Conservation (phyloP, 805 yeast genomes). For the Ogataea pilisensis region DNA sequence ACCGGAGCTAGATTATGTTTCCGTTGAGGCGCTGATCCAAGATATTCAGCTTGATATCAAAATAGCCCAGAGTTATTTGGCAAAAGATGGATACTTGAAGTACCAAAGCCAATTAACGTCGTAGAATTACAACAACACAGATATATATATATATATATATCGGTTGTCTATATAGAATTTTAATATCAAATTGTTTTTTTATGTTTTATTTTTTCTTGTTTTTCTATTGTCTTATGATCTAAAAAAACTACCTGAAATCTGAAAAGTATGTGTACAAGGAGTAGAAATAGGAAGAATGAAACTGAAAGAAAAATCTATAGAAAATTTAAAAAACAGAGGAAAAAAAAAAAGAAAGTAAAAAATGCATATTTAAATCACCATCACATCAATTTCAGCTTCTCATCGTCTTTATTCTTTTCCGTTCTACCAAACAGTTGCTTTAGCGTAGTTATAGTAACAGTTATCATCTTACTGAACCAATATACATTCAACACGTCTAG, state of each 20-base stretch:
- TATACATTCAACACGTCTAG: slow-evolving; percentile 32
- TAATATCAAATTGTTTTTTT: neutral
- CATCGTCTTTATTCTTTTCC: slow-evolving; percentile 19
- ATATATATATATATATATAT: no score
- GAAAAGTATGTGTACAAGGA: no score
- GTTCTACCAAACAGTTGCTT: slow-evolving; percentile 28
- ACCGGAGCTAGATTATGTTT: slow-evolving; percentile 83
- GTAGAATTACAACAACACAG: no score
- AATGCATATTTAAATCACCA: no score
- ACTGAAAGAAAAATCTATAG: no score
- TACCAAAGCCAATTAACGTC: slow-evolving; percentile 22
- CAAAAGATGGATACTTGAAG: slow-evolving; percentile 36
- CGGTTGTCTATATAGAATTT: no score
- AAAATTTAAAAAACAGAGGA: no score
- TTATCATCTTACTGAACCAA: slow-evolving; percentile 37
- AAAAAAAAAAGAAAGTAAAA: no score
- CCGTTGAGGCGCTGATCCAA: slow-evolving; percentile 73
- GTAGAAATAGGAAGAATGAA: no score
- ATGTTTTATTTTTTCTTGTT: no score
- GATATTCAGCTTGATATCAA: slow-evolving; percentile 81
- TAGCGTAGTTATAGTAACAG: slow-evolving; percentile 33
- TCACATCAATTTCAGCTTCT: slow-evolving; percentile 31
- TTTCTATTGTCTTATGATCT: no score
- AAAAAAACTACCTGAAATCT: no score
- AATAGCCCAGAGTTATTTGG: slow-evolving; percentile 53